Conservation (phyloP, 2,329 filamentous ascomycete genomes). For the Xylaria multiplex region DNA sequence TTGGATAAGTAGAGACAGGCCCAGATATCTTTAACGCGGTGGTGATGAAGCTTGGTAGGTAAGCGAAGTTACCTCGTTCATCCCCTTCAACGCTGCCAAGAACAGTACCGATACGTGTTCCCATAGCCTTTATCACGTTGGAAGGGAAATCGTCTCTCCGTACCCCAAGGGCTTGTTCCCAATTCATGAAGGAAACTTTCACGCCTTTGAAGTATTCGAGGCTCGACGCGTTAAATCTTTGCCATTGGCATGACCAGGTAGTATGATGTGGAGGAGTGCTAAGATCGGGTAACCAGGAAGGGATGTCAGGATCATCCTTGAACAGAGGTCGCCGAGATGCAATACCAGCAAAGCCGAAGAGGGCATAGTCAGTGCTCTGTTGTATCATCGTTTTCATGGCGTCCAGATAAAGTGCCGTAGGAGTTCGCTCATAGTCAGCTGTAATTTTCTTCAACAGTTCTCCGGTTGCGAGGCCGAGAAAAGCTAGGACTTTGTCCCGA, state of each 20-base stretch:
- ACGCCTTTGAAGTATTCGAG: not conserved
- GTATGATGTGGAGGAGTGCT: not conserved
- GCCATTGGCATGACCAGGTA: not conserved
- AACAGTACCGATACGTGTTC: not conserved
- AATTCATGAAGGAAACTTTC: not conserved
- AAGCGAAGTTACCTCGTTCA: slow-evolving; percentile 2
- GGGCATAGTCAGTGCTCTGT: not conserved
- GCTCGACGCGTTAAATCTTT: slow-evolving; percentile 4
- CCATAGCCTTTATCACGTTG: not conserved
- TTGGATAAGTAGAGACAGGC: not conserved
- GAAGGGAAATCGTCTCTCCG: too few species aligned
- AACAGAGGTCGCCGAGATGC: slow-evolving; percentile 7
- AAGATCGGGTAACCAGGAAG: slow-evolving; percentile 11
- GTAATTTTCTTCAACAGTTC: not conserved
- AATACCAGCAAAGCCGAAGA: slow-evolving; percentile 6
- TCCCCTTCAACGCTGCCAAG: not conserved
- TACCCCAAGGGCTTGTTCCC: not conserved
- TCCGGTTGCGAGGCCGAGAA: slow-evolving; percentile 2
- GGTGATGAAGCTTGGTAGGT: not conserved
- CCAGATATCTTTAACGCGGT: not conserved
- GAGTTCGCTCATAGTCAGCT: not conserved
- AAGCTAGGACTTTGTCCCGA: slow-evolving; percentile 11
- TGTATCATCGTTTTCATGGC: not conserved
- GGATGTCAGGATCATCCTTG: not conserved
- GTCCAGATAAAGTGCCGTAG: not conserved